Evolutionary conservation across 2,329 filamentous ascomycete species (phyloP), one percentile per base, ranked within the genome.

Genomic region (Fusarium domesticum): DNA sequence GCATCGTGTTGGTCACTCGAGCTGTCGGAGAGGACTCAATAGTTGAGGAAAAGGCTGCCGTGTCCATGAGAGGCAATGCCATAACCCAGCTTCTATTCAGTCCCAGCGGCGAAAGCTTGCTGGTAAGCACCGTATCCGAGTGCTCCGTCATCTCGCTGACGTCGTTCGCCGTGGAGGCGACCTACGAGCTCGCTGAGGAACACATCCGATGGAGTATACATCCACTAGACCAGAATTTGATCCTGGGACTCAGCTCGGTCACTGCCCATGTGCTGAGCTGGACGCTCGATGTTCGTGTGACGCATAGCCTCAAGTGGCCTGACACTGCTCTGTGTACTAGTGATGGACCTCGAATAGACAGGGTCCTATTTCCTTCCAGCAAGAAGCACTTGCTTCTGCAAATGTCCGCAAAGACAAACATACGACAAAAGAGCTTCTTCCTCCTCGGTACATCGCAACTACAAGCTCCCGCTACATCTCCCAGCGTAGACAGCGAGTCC

Each of bases 351-450:
- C 31, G 35, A 36, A 34, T 60, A 51, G 54, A 56, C 57, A 23
- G 20, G 18, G 47, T 60, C 3, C 49, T 58, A 14, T 34, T 43
- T 19, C 51, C 54, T 2, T 28, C 39, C 3, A 52, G 57, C 40
- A 57, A 54, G 18, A 47, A 52, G 18, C 50, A 56, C 32, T 18
- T 59, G 31, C n/a, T 44, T 23, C 30, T 41, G 5, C 40, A 43
- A 20, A 11, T 28, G 14, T 28, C 23, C 3, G 14, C 3, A 12
- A 28, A 12, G 23, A 28, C 23, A 28, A 28, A 28, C 7, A 8
- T 12, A 28, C 23, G 23, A 28, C 23, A 5, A 12, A 28, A 28
- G 23, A 28, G 23, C 3, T 11, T 28, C 14, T 28, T 5, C 14
- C 14, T 12, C 7, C 10, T 28, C 10, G 23, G 14, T 4, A 10